These are phyloP conservation scores for Candida anglica DNA, from an alignment of 805 yeast genomes.

Conservation along the genomic window DNA sequence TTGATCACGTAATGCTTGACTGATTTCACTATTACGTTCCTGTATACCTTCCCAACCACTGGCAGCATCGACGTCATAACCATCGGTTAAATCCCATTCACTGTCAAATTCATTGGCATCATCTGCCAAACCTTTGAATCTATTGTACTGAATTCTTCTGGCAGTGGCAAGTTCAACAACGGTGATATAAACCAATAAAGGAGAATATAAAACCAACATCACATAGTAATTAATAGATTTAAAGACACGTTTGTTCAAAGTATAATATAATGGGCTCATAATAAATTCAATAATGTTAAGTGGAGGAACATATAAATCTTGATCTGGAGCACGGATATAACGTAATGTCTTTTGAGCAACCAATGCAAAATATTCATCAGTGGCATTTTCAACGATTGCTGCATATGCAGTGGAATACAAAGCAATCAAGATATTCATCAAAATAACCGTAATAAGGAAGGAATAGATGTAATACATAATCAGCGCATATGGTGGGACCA, in stretches of 20 bases:
- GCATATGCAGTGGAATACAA: constrained; percentile 82
- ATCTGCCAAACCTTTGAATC: constrained; percentile 59
- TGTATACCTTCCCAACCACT: constrained; percentile 35
- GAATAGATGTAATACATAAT: constrained; percentile 73
- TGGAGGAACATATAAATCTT: constrained; percentile 81
- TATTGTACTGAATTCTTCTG: constrained; percentile 65
- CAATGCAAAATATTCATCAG: constrained; percentile 79
- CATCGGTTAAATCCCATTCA: constrained; percentile 84
- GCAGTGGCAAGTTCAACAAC: constrained; percentile 64
- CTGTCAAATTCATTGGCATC: constrained; percentile 76
- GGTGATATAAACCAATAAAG: constrained; percentile 59
- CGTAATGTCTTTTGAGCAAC: constrained; percentile 81
- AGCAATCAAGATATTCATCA: constrained; percentile 82
- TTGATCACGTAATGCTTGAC: constrained; percentile 43
- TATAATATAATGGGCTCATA: constrained; percentile 23
- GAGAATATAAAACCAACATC: constrained; percentile 66
- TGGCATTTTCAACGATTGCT: constrained; percentile 75
- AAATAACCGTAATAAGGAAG: constrained; percentile 67
- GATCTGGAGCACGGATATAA: constrained; percentile 86
- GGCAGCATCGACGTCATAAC: constrained; percentile 42
- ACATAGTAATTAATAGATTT: constrained; percentile 47
- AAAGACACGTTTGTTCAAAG: constrained; percentile 32
- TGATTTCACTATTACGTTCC: constrained; percentile 35
- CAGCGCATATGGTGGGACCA: constrained; percentile 86
- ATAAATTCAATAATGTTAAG: constrained; percentile 65